A percentile compares a stretch with the other conserved stretches of the same genome.
Conservation (phyloP, 352 stramenopile genomes). For the Phytophthora melonis region DNA sequence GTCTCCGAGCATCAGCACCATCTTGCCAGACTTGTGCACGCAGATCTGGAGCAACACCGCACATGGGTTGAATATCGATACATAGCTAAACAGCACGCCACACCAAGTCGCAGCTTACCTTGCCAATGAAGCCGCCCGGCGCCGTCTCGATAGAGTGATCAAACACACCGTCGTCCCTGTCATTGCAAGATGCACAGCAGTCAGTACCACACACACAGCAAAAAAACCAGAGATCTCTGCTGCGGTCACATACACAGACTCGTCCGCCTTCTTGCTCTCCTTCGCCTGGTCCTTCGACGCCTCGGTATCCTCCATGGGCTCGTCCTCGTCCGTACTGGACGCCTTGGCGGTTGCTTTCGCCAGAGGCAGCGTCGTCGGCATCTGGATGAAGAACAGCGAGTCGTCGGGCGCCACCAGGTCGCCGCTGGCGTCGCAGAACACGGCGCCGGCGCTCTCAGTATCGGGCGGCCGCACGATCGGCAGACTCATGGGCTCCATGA, state of each 20-base stretch:
- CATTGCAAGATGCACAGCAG: too few species aligned
- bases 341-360: slow-evolving; percentile 51
- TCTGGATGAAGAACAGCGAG: slow-evolving; percentile 83
- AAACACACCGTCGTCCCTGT: slow-evolving; percentile 72
- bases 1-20: slow-evolving; percentile 86
- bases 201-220: neutral
- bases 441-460: slow-evolving; percentile 59
- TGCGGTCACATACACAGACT: slow-evolving; percentile 30
- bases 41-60: slow-evolving; percentile 52
- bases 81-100: neutral
- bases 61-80: neutral
- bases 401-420: slow-evolving; percentile 70
- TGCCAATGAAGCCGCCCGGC: slow-evolving; percentile 84
- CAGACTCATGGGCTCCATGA: slow-evolving; percentile 87
- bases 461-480: slow-evolving; percentile 75
- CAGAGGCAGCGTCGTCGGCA: slow-evolving; percentile 85
- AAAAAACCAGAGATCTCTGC: neutral
- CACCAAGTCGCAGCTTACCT: slow-evolving; percentile 47
- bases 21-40: slow-evolving; percentile 88
- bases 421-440: slow-evolving; percentile 74
- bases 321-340: slow-evolving; percentile 41
- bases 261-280: slow-evolving; percentile 28
- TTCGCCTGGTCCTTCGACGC: slow-evolving; percentile 26
- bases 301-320: slow-evolving; percentile 44
- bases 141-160: slow-evolving; percentile 75